Percentiles rank a stretch among this genome's conserved stretches.
These are phyloP conservation scores for Cryptosporidium xiaoi DNA, from an alignment of 169 alveolate genomes.

Conservation along the genomic window DNA sequence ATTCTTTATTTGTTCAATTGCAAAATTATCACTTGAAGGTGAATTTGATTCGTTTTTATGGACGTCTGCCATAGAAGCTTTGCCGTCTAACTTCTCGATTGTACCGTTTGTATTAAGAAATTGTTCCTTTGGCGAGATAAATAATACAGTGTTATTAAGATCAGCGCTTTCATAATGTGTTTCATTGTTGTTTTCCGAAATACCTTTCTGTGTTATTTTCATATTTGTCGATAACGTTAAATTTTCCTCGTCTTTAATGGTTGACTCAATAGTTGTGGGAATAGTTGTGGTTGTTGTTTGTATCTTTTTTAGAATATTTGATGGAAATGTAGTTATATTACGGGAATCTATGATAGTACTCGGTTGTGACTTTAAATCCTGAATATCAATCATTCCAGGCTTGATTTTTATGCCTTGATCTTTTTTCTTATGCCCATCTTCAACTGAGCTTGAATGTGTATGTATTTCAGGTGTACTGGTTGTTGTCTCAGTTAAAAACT, in stretches of 20 bases:
- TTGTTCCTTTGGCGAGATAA: not conserved
- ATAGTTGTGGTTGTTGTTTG: not conserved
- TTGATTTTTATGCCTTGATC: not conserved
- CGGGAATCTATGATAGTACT: not conserved
- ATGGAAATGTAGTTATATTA: not conserved
- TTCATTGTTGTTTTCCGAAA: not conserved
- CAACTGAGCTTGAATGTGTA: not conserved
- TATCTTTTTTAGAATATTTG: not conserved
- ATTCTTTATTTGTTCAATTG: not conserved
- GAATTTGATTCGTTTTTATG: not conserved
- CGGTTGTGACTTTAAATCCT: not conserved
- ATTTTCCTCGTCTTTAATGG: not conserved
- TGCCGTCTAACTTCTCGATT: not conserved
- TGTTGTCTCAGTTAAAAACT: not conserved
- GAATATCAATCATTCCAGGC: not conserved
- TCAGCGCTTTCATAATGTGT: not conserved
- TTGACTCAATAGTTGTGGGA: not conserved
- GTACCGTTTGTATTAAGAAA: not conserved
- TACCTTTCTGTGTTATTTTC: not conserved
- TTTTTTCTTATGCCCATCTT: not conserved
- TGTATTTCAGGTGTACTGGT: not conserved
- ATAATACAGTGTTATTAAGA: no score
- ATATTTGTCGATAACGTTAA: not conserved
- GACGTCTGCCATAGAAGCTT: no score
- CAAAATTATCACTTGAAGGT: not conserved